These are phyloP conservation scores for Ogataea naganishii DNA, from an alignment of 805 yeast genomes.

Conservation along the genomic window DNA sequence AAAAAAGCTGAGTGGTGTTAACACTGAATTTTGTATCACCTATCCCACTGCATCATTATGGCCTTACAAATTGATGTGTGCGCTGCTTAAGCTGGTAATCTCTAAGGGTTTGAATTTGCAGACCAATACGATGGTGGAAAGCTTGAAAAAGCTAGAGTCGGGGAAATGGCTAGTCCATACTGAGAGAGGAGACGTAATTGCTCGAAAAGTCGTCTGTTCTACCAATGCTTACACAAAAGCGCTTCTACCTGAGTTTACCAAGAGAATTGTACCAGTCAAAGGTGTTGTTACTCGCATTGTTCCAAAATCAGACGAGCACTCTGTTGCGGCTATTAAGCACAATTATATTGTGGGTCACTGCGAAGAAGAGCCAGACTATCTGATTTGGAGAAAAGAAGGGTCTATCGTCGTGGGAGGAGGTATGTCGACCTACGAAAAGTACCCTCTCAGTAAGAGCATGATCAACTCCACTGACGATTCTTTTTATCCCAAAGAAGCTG, in stretches of 20 bases:
- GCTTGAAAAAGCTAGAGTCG: conserved; percentile 11
- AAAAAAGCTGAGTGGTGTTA: conserved; percentile 16
- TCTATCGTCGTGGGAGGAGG: conserved; percentile 24
- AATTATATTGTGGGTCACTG: conserved; percentile 15
- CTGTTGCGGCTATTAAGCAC: conserved; percentile 21
- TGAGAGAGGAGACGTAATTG: conserved; percentile 19
- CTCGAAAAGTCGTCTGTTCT: conserved; percentile 24
- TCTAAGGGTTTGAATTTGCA: conserved; percentile 29
- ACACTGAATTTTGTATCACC: conserved; percentile 21
- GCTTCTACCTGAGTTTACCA: conserved; percentile 13
- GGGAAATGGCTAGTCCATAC: conserved; percentile 22
- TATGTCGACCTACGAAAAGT: no score
- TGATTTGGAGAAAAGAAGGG: conserved; percentile 25
- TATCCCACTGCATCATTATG: conserved; percentile 36
- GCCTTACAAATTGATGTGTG: conserved; percentile 34
- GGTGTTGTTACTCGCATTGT: conserved; percentile 19
- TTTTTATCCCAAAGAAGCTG: conserved; percentile 3
- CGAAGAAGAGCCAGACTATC: conserved; percentile 16
- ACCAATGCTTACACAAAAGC: conserved; percentile 22
- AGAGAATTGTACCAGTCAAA: conserved; percentile 21
- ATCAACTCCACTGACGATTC: conserved; percentile 8
- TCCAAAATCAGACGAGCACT: conserved; percentile 6
- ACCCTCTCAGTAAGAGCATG: no score
- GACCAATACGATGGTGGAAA: conserved; percentile 27
- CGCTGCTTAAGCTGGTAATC: conserved; percentile 24